A percentile compares a stretch with the other conserved stretches of the same genome.
Evolutionary conservation across 805 yeast genomes (phyloP).

Genomic region (Yarrowia sp.): DNA sequence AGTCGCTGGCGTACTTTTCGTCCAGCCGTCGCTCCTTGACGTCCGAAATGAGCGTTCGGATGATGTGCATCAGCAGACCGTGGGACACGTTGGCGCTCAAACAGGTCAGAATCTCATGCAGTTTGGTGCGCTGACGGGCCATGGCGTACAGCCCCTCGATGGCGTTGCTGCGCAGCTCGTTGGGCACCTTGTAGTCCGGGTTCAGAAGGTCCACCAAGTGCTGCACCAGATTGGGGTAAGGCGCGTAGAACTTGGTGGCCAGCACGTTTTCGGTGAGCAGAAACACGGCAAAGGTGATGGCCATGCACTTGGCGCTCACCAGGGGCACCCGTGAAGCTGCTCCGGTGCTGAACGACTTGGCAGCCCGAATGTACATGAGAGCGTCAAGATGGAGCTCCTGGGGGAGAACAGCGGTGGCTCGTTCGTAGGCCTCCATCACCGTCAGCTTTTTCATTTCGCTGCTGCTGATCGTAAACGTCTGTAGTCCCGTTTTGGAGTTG

Average conservation of each 20-base stretch:
- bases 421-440: slow-evolving; percentile 42
- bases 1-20: slow-evolving; percentile 57
- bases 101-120: slow-evolving; percentile 76
- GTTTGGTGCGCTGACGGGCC: slow-evolving; percentile 70
- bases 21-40: slow-evolving; percentile 50
- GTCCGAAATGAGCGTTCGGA: slow-evolving; percentile 65
- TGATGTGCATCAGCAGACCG: slow-evolving; percentile 76
- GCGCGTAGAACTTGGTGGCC: slow-evolving; percentile 69
- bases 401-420: slow-evolving; percentile 54
- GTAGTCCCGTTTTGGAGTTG: slow-evolving; percentile 52
- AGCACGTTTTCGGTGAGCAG: slow-evolving; percentile 64
- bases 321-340: slow-evolving; percentile 63
- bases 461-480: slow-evolving; percentile 59
- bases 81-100: slow-evolving; percentile 87
- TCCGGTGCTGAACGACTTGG: slow-evolving; percentile 68
- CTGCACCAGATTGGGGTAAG: slow-evolving; percentile 73
- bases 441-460: slow-evolving; percentile 61
- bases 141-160: slow-evolving; percentile 72
- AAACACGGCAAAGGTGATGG: slow-evolving; percentile 69
- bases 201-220: slow-evolving; percentile 75
- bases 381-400: slow-evolving; percentile 68
- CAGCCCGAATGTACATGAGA: slow-evolving; percentile 64
- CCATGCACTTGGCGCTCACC: slow-evolving; percentile 66
- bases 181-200: slow-evolving; percentile 64
- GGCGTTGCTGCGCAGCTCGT: slow-evolving; percentile 64